Evolutionary conservation across 1,139 yeast species (phyloP).

Genomic region (Suhomyces ambrosiae): DNA sequence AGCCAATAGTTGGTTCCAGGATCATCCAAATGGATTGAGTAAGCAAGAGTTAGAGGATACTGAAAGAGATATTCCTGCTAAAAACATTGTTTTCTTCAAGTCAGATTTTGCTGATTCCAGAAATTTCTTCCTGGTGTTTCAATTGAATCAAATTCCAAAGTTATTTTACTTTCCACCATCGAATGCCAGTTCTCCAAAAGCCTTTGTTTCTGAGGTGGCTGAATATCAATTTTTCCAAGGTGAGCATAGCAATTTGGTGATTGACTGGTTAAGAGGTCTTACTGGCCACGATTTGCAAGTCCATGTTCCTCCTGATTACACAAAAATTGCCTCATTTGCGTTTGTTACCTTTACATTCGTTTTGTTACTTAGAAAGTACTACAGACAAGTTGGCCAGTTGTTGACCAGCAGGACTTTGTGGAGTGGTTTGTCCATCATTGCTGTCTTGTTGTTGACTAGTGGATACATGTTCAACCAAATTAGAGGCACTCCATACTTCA

Average conservation of each 20-base stretch:
- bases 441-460: conserved; percentile 71
- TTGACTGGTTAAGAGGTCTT: conserved; percentile 36
- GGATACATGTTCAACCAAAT: conserved; percentile 95
- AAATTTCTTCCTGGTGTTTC: conserved; percentile 55
- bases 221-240: conserved; percentile 57
- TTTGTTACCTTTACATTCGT: conserved; percentile 37
- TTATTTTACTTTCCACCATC: conserved; percentile 66
- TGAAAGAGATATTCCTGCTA: conserved; percentile 24
- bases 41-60: conserved; percentile 32
- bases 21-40: conserved; percentile 39
- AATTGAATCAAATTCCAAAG: conserved; percentile 78
- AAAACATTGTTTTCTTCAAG: conserved; percentile 63
- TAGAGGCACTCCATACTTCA: conserved; percentile 72
- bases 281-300: conserved; percentile 51
- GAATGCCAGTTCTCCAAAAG: conserved; percentile 29
- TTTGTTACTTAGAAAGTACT: conserved; percentile 25
- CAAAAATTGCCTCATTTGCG: conserved; percentile 53
- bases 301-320: conserved; percentile 57
- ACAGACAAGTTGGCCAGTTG: conserved; percentile 35
- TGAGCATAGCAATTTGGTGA: conserved; percentile 48
- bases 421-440: conserved; percentile 63
- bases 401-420: conserved; percentile 49
- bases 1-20: conserved; percentile 60
- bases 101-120: conserved; percentile 69
- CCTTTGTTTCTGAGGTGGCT: conserved; percentile 38